Conservation (phyloP, 768 basidiomycete genomes). For the Trametes maxima region DNA sequence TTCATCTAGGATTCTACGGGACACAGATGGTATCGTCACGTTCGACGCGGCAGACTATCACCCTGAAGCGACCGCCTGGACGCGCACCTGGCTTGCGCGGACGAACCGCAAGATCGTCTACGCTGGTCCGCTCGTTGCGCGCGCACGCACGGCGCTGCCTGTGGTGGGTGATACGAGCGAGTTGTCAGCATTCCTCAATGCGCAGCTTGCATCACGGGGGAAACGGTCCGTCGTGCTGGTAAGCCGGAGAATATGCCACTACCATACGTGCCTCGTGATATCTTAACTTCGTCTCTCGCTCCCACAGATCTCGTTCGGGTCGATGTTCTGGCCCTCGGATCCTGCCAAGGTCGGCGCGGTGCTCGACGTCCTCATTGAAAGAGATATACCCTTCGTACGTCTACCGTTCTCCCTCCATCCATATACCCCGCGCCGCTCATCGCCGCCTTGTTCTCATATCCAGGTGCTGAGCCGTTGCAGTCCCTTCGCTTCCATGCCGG, state of each 20-base stretch:
- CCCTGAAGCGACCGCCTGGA: background rate
- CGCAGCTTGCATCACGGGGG: background rate
- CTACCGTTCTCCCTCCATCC: background rate
- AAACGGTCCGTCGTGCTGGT: background rate
- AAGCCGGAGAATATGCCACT: background rate
- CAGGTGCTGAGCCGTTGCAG: background rate
- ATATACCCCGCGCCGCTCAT: background rate
- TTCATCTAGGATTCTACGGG: background rate
- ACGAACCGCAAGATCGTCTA: background rate
- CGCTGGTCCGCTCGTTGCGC: background rate
- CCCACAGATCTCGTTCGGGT: conserved; percentile 4
- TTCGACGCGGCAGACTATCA: conserved; percentile 3
- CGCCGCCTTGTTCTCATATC: too few relatives aligned
- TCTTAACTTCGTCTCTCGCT: background rate
- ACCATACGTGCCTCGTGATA: background rate
- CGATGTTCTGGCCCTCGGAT: conserved; percentile 9
- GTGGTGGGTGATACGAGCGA: background rate
- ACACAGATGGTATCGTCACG: background rate
- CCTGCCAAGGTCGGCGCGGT: conserved; percentile 1
- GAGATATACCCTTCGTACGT: conserved; percentile 2
- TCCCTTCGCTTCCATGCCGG: background rate
- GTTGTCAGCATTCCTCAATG: background rate
- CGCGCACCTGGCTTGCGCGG: background rate
- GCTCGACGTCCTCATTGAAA: conserved; percentile 6
- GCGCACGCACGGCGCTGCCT: background rate